Conservation (phyloP, 208 protist genomes). For the Blastocrithidia nonstop region DNA sequence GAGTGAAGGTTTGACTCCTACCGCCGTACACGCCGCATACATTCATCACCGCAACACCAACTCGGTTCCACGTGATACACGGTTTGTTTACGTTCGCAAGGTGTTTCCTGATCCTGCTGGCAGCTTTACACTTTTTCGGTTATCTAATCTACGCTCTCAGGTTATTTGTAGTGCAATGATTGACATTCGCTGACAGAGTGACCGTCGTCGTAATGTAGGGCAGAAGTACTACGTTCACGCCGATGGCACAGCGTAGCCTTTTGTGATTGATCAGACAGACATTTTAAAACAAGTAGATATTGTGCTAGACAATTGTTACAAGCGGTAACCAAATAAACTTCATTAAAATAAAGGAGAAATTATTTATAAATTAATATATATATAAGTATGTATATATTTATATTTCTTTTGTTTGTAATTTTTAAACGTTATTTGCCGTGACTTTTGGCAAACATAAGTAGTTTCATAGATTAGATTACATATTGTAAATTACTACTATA, state of each 20-base stretch:
- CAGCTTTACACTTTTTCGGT: constrained; percentile 59
- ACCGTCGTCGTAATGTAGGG: constrained; percentile 68
- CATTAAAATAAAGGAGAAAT: too few relatives aligned
- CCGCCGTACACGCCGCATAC: constrained; percentile 63
- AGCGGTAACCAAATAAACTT: constrained; percentile 12
- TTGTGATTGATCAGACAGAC: constrained; percentile 65
- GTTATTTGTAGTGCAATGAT: constrained; percentile 69
- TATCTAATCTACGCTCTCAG: constrained; percentile 82
- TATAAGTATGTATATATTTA: constrained; percentile 5
- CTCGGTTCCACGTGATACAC: constrained; percentile 56
- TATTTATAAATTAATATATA: not conserved
- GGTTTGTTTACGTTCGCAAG: constrained; percentile 81
- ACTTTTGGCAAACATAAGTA: not conserved
- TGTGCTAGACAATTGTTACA: constrained; percentile 67
- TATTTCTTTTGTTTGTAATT: constrained; percentile 2
- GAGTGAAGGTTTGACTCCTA: constrained; percentile 54
- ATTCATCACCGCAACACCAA: constrained; percentile 51
- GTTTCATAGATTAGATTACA: not conserved
- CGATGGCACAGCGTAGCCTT: constrained; percentile 62
- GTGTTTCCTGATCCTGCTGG: constrained; percentile 72
- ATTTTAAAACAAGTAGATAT: constrained; percentile 60
- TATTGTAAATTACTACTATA: not conserved
- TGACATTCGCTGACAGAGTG: constrained; percentile 83
- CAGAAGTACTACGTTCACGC: constrained; percentile 80
- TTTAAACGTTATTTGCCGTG: not conserved